These are phyloP conservation scores for Clitopilus passeckerianus DNA, from an alignment of 768 basidiomycete species.

Conservation along the genomic window DNA sequence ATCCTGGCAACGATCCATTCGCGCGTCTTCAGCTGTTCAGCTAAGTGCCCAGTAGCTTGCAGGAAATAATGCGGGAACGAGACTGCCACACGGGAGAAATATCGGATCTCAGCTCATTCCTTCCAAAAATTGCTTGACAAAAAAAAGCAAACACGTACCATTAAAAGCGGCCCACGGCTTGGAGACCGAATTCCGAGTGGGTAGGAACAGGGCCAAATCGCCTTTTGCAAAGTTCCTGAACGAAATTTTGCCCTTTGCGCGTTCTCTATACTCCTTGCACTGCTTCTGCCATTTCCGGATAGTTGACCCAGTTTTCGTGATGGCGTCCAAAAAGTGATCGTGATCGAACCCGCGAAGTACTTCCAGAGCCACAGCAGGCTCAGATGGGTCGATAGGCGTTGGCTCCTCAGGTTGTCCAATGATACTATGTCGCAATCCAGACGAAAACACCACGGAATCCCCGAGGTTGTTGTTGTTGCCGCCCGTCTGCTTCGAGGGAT, in stretches of 20 bases:
- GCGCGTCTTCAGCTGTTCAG: slow-evolving; percentile 82
- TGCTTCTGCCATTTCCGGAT: slow-evolving; percentile 98
- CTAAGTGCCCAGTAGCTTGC: slow-evolving; percentile 78
- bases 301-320: slow-evolving; percentile 77
- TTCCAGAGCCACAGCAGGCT: slow-evolving; percentile 67
- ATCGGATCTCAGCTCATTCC: slow-evolving; percentile 22
- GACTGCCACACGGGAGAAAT: slow-evolving; percentile 47
- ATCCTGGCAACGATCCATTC: slow-evolving; percentile 97
- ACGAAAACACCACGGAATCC: slow-evolving; percentile 42
- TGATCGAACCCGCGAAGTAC: slow-evolving; percentile 73
- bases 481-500: slow-evolving; percentile 32
- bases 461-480: slow-evolving; percentile 28
- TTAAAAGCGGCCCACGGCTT: slow-evolving; percentile 99
- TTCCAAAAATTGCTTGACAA: too few species aligned
- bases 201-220: slow-evolving; percentile 92
- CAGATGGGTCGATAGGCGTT: slow-evolving; percentile 73
- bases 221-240: slow-evolving; percentile 95
- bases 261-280: slow-evolving; percentile 92
- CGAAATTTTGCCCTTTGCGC: slow-evolving; percentile 94
- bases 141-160: slow-evolving; percentile 49
- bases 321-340: slow-evolving; percentile 78
- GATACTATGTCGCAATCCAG: slow-evolving; percentile 49
- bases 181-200: slow-evolving; percentile 89
- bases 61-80: slow-evolving; percentile 98
- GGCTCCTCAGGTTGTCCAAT: slow-evolving; percentile 56